Base-by-base conservation (phyloP, 192 early-diverging fungal species). In the Dissophora globulifera region DNA sequence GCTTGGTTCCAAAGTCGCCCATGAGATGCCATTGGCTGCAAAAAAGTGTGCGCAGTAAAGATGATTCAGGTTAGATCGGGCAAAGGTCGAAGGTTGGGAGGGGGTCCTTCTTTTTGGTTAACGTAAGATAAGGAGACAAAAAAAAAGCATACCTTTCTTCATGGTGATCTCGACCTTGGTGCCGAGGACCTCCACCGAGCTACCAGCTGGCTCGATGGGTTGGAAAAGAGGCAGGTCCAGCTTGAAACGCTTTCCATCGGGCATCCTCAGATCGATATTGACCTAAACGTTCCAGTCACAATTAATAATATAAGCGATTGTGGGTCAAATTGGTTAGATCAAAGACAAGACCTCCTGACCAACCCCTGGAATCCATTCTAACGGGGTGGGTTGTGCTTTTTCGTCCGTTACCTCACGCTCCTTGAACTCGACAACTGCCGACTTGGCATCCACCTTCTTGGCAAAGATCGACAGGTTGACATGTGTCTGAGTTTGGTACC, bases 401-500 rank as follows among this genome's bases (percentile, higher is more conserved):
- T n/a, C n/a, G n/a, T n/a, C n/a, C n/a, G n/a, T 29, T 58, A 92
- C 85, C 85, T 85, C 76, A 38, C 90, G 75, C 20, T 70, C 78
- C 23, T 69, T 74, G 78, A 98, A 95, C 58, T 67, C 67, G n/a
- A 97, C 84, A 30, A 79, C 79, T 35, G 95, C 93, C 10, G 80
- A 59, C 41, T 85, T 83, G 66, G 86, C 88, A 67, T 92, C 88
- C 19, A 91, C 87, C 65, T 97, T 95, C 78, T 98, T 98, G 7
- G 95, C 96, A 83, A 95, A 99, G 46, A 99, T 85, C 26, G 92
- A 93, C 41, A 98, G 79, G 60, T 94, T 93, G 35, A 99, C 88
- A 25, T 86, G 86, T 30, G 83, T 84, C 32, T 84, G 93, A 25
- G 93, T 96, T 69, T 99, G 96, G 80, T 98, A 99, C 79, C 79